phyloP scores from a whole-genome alignment of 371 early-diverging fungal genomes.

The Rhizopus arrhizus region DNA sequence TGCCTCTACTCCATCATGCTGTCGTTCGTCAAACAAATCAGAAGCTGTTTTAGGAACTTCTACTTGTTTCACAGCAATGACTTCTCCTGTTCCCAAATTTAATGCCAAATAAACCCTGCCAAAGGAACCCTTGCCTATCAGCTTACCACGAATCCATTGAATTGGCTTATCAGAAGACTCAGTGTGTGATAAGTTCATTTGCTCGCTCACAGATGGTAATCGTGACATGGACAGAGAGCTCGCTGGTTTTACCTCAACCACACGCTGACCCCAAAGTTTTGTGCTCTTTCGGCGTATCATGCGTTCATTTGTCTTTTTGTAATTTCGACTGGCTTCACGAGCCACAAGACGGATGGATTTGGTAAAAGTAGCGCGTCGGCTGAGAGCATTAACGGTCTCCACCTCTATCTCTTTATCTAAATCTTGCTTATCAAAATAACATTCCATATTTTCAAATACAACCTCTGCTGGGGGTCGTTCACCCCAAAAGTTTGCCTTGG shows the following conservation, averaged over 20 bases:
- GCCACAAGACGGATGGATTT: constrained; percentile 58
- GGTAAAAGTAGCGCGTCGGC: constrained; percentile 30
- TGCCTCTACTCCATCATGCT: constrained; percentile 55
- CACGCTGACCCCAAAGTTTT: constrained; percentile 54
- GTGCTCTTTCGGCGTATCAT: constrained; percentile 53
- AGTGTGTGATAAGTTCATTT: constrained; percentile 21
- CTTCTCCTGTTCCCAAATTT: constrained; percentile 79
- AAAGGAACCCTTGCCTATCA: constrained; percentile 96
- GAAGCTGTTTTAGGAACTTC: constrained; percentile 54
- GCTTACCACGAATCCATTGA: constrained; percentile 81
- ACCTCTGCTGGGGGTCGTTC: constrained; percentile 78
- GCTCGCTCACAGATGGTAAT: constrained; percentile 22
- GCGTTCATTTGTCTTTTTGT: constrained; percentile 15
- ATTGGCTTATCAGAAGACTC: constrained; percentile 25
- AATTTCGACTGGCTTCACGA: constrained; percentile 45
- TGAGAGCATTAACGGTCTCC: constrained; percentile 3
- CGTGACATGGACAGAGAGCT: constrained; percentile 12
- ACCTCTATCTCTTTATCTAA: constrained; percentile 70
- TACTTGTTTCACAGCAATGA: constrained; percentile 96
- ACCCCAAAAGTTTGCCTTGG: constrained; percentile 53
- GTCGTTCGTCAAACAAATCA: constrained; percentile 28
- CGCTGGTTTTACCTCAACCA: constrained; percentile 45
- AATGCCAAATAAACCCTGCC: constrained; percentile 91
- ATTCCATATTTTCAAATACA: constrained; percentile 71
- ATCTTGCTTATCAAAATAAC: constrained; percentile 79